Percentiles rank a stretch among this genome's conserved stretches.
Evolutionary conservation across 73 alveolate species (phyloP).

Genomic region (Stentor roeselii): DNA sequence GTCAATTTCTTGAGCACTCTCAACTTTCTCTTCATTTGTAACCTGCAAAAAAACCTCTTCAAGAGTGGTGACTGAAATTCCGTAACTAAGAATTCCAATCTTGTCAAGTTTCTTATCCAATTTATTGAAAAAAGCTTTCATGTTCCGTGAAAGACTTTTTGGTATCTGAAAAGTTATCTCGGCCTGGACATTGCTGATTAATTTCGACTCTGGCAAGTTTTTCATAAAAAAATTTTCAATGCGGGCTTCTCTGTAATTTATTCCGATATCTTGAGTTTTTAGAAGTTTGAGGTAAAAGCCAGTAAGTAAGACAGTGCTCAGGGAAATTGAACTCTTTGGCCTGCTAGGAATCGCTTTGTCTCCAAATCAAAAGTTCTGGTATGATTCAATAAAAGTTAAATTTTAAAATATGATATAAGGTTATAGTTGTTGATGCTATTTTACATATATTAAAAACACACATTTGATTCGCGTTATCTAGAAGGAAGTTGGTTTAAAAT

Average conservation of each 20-base stretch:
- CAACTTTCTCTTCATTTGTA: conserved; percentile 47
- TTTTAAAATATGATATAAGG: too few species aligned
- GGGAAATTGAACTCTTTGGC: too few species aligned
- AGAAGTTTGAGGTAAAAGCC: too few species aligned
- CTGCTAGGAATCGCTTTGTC: too few species aligned
- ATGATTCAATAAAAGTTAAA: too few species aligned
- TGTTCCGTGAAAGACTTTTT: conserved; percentile 40
- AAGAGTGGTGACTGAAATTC: conserved; percentile 90
- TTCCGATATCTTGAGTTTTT: too few species aligned
- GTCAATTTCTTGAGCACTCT: conserved; percentile 29
- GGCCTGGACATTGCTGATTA: conserved; percentile 51
- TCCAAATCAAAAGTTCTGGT: too few species aligned
- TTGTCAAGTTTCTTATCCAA: conserved; percentile 58
- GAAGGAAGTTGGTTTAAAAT: too few species aligned
- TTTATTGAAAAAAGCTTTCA: conserved; percentile 66
- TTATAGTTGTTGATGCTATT: too few species aligned
- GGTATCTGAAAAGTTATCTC: conserved; percentile 67
- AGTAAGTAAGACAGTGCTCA: too few species aligned
- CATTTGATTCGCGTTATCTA: too few species aligned
- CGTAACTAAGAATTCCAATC: conserved; percentile 74
- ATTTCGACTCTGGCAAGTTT: conserved; percentile 28
- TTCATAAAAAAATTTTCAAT: background rate
- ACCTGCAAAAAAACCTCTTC: conserved; percentile 93
- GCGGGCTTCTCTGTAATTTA: background rate
- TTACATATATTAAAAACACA: too few species aligned